These are phyloP conservation scores for Saturnispora sekii DNA, from an alignment of 805 yeast genomes.

Conservation along the genomic window DNA sequence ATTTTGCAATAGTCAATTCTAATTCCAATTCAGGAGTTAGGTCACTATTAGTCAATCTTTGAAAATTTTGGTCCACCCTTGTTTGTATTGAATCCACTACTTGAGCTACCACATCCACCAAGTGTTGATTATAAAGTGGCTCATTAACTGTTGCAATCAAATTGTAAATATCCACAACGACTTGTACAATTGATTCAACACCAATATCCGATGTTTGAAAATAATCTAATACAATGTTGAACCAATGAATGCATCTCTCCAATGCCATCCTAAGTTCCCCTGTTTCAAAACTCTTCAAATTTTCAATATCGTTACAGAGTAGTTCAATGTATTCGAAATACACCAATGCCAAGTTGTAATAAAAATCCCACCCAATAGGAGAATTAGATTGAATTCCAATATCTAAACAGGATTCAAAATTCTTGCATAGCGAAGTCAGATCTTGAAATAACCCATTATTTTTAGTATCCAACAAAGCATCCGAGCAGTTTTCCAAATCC, in stretches of 20 bases:
- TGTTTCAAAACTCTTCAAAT: background rate
- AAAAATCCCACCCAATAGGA: slow-evolving; percentile 32
- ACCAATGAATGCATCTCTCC: slow-evolving; percentile 17
- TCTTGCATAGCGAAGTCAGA: slow-evolving; percentile 26
- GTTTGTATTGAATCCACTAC: slow-evolving; percentile 8
- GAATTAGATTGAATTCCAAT: slow-evolving; percentile 12
- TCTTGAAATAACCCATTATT: slow-evolving; percentile 31
- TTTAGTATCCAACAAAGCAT: slow-evolving; percentile 18
- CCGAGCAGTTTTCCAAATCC: slow-evolving; percentile 26
- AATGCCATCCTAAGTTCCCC: slow-evolving; percentile 5
- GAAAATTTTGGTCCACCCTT: slow-evolving; percentile 14
- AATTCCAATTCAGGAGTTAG: slow-evolving; percentile 13
- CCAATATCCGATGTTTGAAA: background rate
- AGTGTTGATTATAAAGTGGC: slow-evolving; percentile 10
- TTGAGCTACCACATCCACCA: background rate
- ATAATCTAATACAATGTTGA: slow-evolving; percentile 8
- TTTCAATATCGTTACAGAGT: slow-evolving; percentile 4
- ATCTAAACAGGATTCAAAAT: slow-evolving; percentile 32
- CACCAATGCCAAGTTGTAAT: slow-evolving; percentile 37
- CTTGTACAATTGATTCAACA: slow-evolving; percentile 16
- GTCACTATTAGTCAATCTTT: background rate
- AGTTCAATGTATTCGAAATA: slow-evolving; percentile 39
- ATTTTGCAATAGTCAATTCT: slow-evolving; percentile 27
- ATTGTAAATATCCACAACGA: slow-evolving; percentile 21
- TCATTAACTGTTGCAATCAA: slow-evolving; percentile 22